Evolutionary conservation across 352 stramenopile species (phyloP).

Genomic region (Pythium oligandrum): DNA sequence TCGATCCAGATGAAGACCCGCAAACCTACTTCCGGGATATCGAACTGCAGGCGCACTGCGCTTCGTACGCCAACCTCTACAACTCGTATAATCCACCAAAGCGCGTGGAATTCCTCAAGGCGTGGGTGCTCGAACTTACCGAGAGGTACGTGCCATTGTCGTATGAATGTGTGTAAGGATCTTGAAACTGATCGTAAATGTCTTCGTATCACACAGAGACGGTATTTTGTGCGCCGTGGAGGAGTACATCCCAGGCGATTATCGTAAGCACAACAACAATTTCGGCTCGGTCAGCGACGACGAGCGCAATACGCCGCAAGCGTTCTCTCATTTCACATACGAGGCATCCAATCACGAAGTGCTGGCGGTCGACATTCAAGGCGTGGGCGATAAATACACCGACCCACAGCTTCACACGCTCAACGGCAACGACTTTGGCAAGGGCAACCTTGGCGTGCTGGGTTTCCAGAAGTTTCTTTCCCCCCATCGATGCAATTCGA

Average conservation of each 20-base stretch:
- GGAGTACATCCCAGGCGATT: conserved; percentile 77
- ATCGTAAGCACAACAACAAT: conserved; percentile 89
- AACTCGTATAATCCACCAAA: conserved; percentile 84
- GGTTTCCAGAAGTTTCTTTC: conserved; percentile 87
- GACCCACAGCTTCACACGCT: conserved; percentile 91
- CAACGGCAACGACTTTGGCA: conserved; percentile 84
- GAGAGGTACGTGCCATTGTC: conserved; percentile 17
- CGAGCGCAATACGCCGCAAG: conserved; percentile 81
- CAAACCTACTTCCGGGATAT: conserved; percentile 89
- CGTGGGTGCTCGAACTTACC: conserved; percentile 78
- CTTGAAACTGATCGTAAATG: background rate
- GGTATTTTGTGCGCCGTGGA: conserved; percentile 74
- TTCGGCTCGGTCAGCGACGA: conserved; percentile 83
- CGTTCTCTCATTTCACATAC: conserved; percentile 94
- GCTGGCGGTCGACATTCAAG: conserved; percentile 94
- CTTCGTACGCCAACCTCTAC: conserved; percentile 80
- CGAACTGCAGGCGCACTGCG: conserved; percentile 83
- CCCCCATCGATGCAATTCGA: conserved; percentile 86
- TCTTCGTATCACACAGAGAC: conserved; percentile 19
- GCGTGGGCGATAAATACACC: conserved; percentile 94
- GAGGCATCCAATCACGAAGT: conserved; percentile 89
- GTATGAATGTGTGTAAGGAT: background rate
- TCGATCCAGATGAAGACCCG: conserved; percentile 82
- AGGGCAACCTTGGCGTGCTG: conserved; percentile 77
- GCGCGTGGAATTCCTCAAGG: conserved; percentile 75